phyloP scores from a whole-genome alignment of 2,329 filamentous ascomycete genomes.

The Diaporthe sp. region DNA sequence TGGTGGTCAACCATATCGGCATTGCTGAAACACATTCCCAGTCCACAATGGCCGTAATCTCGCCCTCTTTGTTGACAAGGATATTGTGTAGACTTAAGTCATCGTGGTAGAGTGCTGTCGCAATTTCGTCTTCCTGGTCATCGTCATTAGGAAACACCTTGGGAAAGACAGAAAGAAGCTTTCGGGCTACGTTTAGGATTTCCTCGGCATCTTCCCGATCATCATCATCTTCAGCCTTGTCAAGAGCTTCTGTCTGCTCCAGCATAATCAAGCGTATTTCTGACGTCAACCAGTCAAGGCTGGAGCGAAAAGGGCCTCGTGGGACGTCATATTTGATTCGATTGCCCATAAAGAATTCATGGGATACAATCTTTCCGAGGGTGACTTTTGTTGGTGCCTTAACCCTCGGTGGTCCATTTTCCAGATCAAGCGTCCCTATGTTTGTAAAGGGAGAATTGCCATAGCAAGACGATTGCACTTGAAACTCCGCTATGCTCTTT shows the following conservation, averaged over 20 bases:
- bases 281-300: slow-evolving; percentile 50
- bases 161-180: slow-evolving; percentile 45
- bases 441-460: slow-evolving; percentile 38
- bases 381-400: not conserved
- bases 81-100: slow-evolving; percentile 53
- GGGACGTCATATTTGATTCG: slow-evolving; percentile 46
- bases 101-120: slow-evolving; percentile 48
- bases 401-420: not conserved
- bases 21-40: slow-evolving; percentile 55
- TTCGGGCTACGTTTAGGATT: slow-evolving; percentile 39
- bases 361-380: slow-evolving; percentile 45
- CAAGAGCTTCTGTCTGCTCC: slow-evolving; percentile 40
- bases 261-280: slow-evolving; percentile 44
- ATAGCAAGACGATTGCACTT: slow-evolving; percentile 41
- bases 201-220: slow-evolving; percentile 46
- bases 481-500: slow-evolving; percentile 44
- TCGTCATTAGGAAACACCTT: slow-evolving; percentile 46
- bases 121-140: slow-evolving; percentile 39
- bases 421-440: slow-evolving; percentile 42
- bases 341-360: slow-evolving; percentile 47
- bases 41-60: slow-evolving; percentile 51
- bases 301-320: slow-evolving; percentile 50
- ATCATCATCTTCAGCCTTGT: slow-evolving; percentile 42
- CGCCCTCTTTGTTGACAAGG: slow-evolving; percentile 48
- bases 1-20: slow-evolving; percentile 50